Evolutionary conservation across 352 stramenopile genomes (phyloP).

Genomic region (Saprolegnia parasitica): DNA sequence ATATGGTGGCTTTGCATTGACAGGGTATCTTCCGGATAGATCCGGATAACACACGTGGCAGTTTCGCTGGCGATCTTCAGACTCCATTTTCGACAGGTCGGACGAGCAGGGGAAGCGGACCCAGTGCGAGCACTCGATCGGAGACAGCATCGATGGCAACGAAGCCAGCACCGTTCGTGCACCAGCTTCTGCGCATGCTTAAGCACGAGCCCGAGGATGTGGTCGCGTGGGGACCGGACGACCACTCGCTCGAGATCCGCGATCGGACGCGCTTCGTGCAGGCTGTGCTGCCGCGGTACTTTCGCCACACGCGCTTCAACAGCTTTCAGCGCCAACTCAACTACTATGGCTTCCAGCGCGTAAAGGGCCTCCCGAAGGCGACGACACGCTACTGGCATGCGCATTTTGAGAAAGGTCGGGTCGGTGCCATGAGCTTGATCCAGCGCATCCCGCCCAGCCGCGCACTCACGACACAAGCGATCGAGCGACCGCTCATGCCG

Average conservation of each 20-base stretch:
- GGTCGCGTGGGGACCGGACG: constrained; percentile 1
- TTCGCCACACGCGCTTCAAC: not conserved
- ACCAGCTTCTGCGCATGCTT: not conserved
- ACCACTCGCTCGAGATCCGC: constrained; percentile 7
- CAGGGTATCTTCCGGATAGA: not conserved
- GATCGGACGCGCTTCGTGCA: constrained; percentile 54
- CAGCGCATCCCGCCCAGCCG: not conserved
- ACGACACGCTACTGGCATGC: constrained; percentile 1
- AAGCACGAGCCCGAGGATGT: not conserved
- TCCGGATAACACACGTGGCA: not conserved
- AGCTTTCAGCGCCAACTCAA: constrained; percentile 90
- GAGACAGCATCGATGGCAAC: not conserved
- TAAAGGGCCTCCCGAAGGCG: constrained; percentile 42
- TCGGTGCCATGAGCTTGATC: not conserved
- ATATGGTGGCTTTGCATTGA: not conserved
- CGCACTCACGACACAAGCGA: not conserved
- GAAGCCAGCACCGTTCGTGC: constrained; percentile 9
- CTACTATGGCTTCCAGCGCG: constrained; percentile 85
- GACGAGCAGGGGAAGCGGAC: not conserved
- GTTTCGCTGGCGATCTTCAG: not conserved
- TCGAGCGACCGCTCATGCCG: not conserved
- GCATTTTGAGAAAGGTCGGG: not conserved
- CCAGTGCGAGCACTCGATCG: not conserved
- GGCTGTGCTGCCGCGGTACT: constrained; percentile 9
- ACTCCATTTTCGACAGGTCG: not conserved